A percentile compares a stretch with the other conserved stretches of the same genome.
Evolutionary conservation across 2,329 filamentous ascomycete species (phyloP).

Genomic region (Aschersonia sp.): DNA sequence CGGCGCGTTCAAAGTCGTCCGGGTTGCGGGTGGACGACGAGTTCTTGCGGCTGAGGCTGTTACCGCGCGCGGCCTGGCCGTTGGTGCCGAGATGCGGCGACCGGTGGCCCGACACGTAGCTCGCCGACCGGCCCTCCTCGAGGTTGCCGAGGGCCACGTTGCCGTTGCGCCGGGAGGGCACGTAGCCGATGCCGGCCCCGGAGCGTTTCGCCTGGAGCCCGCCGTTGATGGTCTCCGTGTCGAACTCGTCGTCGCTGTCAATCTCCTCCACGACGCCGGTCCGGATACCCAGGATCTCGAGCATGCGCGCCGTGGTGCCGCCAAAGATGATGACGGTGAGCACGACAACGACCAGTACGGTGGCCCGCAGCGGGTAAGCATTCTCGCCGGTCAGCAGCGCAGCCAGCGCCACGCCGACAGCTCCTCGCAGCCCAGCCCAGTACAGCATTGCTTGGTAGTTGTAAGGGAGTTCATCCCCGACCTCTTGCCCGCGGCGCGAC

Average conservation of each 20-base stretch:
- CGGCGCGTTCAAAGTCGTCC: constrained; percentile 39
- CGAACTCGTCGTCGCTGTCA: constrained; percentile 96
- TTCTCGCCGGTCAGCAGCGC: constrained; percentile 76
- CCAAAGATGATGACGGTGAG: constrained; percentile 98
- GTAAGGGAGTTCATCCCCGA: constrained; percentile 78
- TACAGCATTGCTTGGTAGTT: constrained; percentile 99
- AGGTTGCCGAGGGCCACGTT: constrained; percentile 45
- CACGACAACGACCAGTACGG: constrained; percentile 93
- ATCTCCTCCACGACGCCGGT: constrained; percentile 95
- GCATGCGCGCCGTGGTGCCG: constrained; percentile 91
- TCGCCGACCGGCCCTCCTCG: constrained; percentile 20
- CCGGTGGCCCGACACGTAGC: constrained; percentile 39
- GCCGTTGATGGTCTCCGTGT: constrained; percentile 66
- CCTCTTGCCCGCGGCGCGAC: constrained; percentile 55
- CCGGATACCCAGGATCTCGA: constrained; percentile 91
- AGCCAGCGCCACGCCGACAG: constrained; percentile 87
- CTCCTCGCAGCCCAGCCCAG: constrained; percentile 91
- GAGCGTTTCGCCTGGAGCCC: constrained; percentile 71
- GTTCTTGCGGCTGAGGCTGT: constrained; percentile 38
- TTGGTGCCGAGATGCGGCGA: constrained; percentile 27
- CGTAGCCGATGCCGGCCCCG: constrained; percentile 64
- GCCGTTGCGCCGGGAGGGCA: constrained; percentile 45
- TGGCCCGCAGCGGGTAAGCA: constrained; percentile 71
- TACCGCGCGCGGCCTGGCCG: constrained; percentile 28
- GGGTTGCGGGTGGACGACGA: constrained; percentile 25